Evolutionary conservation across 441 rosid species (phyloP).

Genomic region (Gossypium schwendimanii): DNA sequence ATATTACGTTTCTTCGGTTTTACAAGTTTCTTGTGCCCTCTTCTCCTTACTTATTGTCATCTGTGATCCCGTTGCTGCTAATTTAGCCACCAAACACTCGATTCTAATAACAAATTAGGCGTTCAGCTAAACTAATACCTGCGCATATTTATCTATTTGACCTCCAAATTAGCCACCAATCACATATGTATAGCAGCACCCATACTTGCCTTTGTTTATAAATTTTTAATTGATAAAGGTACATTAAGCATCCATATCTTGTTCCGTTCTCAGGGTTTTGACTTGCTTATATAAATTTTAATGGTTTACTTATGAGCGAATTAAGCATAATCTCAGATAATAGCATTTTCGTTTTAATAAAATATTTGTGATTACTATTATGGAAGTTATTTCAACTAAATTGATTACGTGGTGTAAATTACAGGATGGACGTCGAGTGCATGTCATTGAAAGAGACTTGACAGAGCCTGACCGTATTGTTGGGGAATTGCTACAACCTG

Average conservation of each 20-base stretch:
- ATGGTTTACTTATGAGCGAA: not conserved
- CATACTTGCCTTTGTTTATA: not conserved
- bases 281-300: not conserved
- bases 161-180: not conserved
- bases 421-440: slow-evolving; percentile 18
- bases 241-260: not conserved
- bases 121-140: not conserved
- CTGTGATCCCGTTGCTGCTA: not conserved
- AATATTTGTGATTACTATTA: not conserved
- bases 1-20: not conserved
- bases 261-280: not conserved
- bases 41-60: not conserved
- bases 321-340: not conserved
- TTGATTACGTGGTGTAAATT: slow-evolving; percentile 1
- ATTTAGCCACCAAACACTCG: not conserved
- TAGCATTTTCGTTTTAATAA: not conserved
- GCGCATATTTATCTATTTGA: not conserved
- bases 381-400: not conserved
- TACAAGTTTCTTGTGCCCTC: not conserved
- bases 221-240: not conserved
- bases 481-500: slow-evolving; percentile 19
- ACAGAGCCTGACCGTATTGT: slow-evolving; percentile 16
- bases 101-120: not conserved
- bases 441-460: slow-evolving; percentile 15
- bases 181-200: not conserved